Evolutionary conservation across 306 rosid genomes (phyloP), one percentile per base, ranked within the genome.

Genomic region (Ammopiptanthus mongolicus): DNA sequence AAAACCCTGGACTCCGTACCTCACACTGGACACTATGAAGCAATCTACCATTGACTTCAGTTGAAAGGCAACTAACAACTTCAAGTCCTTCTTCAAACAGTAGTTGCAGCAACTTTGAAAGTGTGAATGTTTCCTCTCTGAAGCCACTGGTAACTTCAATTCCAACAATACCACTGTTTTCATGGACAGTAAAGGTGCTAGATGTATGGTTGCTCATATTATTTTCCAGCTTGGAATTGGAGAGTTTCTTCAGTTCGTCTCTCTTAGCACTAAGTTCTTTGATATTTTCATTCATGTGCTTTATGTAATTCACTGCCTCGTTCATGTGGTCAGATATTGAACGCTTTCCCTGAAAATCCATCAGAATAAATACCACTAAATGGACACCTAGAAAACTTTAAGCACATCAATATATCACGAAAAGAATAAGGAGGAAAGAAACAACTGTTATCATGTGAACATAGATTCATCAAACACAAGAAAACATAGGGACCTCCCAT

Each of bases 281-380:
- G 71, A 86, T 87, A 48, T 81, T 84, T 36, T 74, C 71, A 68
- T 81, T 78, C 57, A 79, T 18, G 44, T 89, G 80, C 13, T 86
- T 86, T 75, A 90, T 89, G 37, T 91, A 86, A 41, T 78, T 85
- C 71, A 77, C 89, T 36, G 97, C 91, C 86, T 78, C 91, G 5
- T 80, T 81, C 65, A 89, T 66, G 69, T 86, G 88, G 69, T 93
- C 95, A 0, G 89, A 81, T 66, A 76, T 65, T 14, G 96, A 86
- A 68, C 96, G 96, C 73, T 87, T 93, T 76, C 96, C 98, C 98
- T 93, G 84, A 60, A 70, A 81, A 8, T 18, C 63, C 74, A 64
- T 34, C 8, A 65, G 1, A 8, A 53, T 50, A 77, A 73, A 41
- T 41, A 41, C 14, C 86, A 81, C 82, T 84, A 67, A 78, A 65